A percentile compares a stretch with the other conserved stretches of the same genome.
These are phyloP conservation scores for Heracleum sosnowskyi DNA, from an alignment of 129 eudicot genomes.

Conservation along the genomic window DNA sequence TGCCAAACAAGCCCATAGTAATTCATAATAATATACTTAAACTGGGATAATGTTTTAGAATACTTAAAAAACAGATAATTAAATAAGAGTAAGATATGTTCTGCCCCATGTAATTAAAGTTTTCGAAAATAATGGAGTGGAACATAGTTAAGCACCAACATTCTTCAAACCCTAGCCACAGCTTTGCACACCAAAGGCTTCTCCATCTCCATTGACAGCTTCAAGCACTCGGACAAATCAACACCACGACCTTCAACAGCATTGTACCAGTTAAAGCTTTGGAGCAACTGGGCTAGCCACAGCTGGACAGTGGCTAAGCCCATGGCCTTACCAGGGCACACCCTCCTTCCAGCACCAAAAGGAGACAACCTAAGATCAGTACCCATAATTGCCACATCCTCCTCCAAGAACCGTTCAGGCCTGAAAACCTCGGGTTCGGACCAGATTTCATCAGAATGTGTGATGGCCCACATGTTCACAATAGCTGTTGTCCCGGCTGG, in stretches of 20 bases:
- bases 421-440: conserved; percentile 38
- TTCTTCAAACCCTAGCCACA: conserved; percentile 51
- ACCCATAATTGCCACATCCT: conserved; percentile 71
- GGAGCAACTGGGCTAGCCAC: conserved; percentile 85
- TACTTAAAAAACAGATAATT: background rate
- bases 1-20: no score
- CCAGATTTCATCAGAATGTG: conserved; percentile 63
- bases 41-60: background rate
- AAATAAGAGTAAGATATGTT: no score
- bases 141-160: background rate
- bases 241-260: conserved; percentile 27
- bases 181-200: conserved; percentile 74
- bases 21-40: background rate
- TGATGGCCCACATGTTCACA: conserved; percentile 98
- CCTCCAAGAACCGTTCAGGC: conserved; percentile 75
- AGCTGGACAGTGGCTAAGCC: conserved; percentile 82
- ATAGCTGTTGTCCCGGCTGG: conserved; percentile 95
- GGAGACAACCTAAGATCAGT: conserved; percentile 89
- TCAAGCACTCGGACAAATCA: conserved; percentile 74
- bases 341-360: conserved; percentile 96
- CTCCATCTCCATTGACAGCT: conserved; percentile 89
- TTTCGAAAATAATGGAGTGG: no score
- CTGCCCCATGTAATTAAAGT: no score
- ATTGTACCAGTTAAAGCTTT: conserved; percentile 59
- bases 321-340: conserved; percentile 90